Percentiles rank a stretch among this genome's conserved stretches.
Conservation (phyloP, 2,329 filamentous ascomycete species). For the Fusarium kyushuense region DNA sequence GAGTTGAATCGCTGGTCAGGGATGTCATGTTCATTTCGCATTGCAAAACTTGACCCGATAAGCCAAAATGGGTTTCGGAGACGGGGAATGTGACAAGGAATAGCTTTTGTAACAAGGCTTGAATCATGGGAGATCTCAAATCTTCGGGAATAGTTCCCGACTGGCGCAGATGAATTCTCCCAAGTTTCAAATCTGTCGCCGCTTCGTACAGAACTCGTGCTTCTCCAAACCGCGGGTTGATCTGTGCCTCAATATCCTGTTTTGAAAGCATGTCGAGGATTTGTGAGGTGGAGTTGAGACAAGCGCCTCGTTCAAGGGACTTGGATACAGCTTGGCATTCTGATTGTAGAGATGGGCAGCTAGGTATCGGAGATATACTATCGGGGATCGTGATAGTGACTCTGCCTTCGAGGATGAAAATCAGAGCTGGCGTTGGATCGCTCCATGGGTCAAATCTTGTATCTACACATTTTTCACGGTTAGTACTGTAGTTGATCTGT, state of each 20-base stretch:
- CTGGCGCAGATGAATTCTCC: background rate
- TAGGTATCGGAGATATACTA: background rate
- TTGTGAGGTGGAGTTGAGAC: background rate
- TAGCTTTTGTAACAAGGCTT: background rate
- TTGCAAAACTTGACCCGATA: background rate
- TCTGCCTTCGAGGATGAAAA: background rate
- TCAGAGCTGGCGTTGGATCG: background rate
- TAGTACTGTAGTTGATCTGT: background rate
- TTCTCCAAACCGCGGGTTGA: background rate
- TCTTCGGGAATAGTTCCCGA: background rate
- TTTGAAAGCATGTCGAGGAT: background rate
- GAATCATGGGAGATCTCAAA: background rate
- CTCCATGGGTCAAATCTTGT: slow-evolving; percentile 2
- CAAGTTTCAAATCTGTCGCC: background rate
- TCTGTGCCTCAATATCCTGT: background rate
- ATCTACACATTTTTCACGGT: accelerated
- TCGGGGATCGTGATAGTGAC: background rate
- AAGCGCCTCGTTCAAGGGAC: background rate
- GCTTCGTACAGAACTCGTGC: background rate
- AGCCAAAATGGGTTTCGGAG: background rate
- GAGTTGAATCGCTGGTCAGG: accelerated
- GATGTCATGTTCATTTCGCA: background rate
- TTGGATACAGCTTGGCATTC: background rate
- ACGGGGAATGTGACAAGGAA: background rate
- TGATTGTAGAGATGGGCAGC: background rate